phyloP scores from a whole-genome alignment of 441 rosid genomes.

The Populus hybrid region DNA sequence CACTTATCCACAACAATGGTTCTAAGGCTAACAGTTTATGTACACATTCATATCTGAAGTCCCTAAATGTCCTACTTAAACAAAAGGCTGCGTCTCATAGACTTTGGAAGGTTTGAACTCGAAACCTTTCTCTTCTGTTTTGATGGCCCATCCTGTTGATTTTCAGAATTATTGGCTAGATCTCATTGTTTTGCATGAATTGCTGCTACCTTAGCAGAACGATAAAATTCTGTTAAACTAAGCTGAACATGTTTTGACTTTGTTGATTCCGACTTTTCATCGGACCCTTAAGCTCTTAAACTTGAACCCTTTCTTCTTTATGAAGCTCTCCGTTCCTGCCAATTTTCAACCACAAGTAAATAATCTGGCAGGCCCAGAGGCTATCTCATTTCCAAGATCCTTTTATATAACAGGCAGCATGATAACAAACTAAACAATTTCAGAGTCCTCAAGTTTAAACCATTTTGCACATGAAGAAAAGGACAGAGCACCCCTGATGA shows the following conservation, averaged over 20 bases:
- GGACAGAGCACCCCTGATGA: neutral
- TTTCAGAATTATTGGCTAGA: constrained; percentile 17
- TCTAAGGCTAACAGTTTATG: neutral
- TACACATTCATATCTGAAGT: neutral
- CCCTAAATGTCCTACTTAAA: constrained; percentile 36
- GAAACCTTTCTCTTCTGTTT: constrained; percentile 46
- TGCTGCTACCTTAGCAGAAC: constrained; percentile 45
- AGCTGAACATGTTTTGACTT: constrained; percentile 52
- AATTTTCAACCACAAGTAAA: constrained; percentile 12
- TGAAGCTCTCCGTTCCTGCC: constrained; percentile 55
- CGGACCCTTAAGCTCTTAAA: constrained; percentile 26
- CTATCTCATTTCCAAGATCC: constrained; percentile 2
- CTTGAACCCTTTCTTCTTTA: constrained; percentile 41
- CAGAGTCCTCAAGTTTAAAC: neutral
- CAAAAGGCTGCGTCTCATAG: constrained; percentile 73
- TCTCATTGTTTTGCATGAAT: constrained; percentile 32
- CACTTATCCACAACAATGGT: neutral
- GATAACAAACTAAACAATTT: neutral
- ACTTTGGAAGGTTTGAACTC: constrained; percentile 49
- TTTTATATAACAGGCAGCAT: neutral
- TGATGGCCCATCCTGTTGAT: constrained; percentile 22
- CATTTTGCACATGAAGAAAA: neutral
- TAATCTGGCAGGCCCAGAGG: constrained; percentile 9
- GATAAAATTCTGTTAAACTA: constrained; percentile 69
- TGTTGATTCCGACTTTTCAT: constrained; percentile 28